Evolutionary conservation across 2,329 filamentous ascomycete species (phyloP).

Genomic region (Proliferodiscus dingleyae): DNA sequence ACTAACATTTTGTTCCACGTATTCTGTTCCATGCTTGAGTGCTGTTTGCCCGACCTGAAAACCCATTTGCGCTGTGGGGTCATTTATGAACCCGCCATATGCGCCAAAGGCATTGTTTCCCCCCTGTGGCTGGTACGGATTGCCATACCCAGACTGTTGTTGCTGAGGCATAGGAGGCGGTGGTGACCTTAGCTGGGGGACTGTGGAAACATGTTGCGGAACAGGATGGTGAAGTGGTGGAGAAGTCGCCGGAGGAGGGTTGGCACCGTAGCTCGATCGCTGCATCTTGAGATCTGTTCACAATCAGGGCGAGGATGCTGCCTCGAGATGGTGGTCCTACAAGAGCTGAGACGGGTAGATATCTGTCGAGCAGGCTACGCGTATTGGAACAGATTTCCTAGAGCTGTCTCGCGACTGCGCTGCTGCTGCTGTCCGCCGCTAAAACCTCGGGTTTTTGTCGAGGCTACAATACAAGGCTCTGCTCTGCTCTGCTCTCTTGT

Average conservation of each 20-base stretch:
- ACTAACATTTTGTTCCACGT: conserved; percentile 85
- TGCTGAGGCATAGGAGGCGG: conserved; percentile 72
- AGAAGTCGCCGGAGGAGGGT: conserved; percentile 63
- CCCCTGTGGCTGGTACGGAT: conserved; percentile 65
- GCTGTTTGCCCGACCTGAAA: conserved; percentile 91
- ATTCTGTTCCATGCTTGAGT: conserved; percentile 86
- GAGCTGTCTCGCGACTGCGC: neutral
- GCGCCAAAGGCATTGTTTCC: conserved; percentile 55
- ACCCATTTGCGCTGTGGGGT: conserved; percentile 90
- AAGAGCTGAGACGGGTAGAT: neutral
- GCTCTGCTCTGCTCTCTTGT: conserved; percentile 2
- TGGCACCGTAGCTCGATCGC: conserved; percentile 74
- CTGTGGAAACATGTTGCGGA: conserved; percentile 96
- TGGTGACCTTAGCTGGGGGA: conserved; percentile 92
- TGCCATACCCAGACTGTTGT: conserved; percentile 61
- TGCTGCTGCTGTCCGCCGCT: neutral
- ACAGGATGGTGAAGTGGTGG: conserved; percentile 95
- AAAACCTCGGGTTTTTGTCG: conserved; percentile 2
- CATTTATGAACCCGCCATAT: conserved; percentile 92
- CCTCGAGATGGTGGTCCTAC: neutral
- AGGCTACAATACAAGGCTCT: neutral
- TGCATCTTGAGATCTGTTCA: too few relatives aligned
- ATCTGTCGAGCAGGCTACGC: neutral
- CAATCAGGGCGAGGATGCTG: conserved; percentile 1
- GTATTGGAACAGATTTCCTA: conserved; percentile 17